A percentile compares a stretch with the other conserved stretches of the same genome.
phyloP scores from a whole-genome alignment of 495 filamentous ascomycete species.

The Saxophila tyrrhenica region DNA sequence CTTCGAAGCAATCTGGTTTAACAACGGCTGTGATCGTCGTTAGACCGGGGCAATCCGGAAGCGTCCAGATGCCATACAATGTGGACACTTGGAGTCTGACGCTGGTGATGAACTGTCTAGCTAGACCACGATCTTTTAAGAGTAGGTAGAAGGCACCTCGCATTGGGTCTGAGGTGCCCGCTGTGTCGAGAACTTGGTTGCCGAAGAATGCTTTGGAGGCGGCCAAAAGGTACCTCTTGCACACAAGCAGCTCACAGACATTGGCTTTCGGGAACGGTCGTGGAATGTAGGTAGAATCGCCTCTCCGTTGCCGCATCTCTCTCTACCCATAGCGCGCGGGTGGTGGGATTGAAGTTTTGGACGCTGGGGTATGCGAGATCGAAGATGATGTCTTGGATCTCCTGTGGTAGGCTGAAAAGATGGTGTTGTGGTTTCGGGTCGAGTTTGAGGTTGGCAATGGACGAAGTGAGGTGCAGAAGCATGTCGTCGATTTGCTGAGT shows the following conservation, averaged over 20 bases:
- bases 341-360: not conserved
- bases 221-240: not conserved
- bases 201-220: not conserved
- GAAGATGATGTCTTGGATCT: conserved; percentile 6
- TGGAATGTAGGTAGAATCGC: not conserved
- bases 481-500: not conserved
- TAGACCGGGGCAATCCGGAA: not conserved
- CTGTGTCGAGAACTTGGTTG: conserved; percentile 1
- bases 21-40: not conserved
- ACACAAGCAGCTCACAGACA: not conserved
- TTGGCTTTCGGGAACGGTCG: not conserved
- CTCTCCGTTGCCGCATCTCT: not conserved
- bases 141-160: too few species aligned
- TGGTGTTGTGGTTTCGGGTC: not conserved
- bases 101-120: too few species aligned
- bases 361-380: conserved; percentile 2
- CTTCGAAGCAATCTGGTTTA: not conserved
- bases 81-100: too few species aligned
- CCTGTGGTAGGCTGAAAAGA: conserved; percentile 4
- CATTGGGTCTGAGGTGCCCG: too few species aligned
- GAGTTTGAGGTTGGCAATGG: not conserved
- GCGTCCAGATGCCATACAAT: too few species aligned
- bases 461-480: not conserved
- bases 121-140: too few species aligned
- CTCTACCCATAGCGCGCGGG: not conserved